A percentile compares a stretch with the other conserved stretches of the same genome.
Conservation (phyloP, 305 asterid genomes). For the Caryopteris hybrid region DNA sequence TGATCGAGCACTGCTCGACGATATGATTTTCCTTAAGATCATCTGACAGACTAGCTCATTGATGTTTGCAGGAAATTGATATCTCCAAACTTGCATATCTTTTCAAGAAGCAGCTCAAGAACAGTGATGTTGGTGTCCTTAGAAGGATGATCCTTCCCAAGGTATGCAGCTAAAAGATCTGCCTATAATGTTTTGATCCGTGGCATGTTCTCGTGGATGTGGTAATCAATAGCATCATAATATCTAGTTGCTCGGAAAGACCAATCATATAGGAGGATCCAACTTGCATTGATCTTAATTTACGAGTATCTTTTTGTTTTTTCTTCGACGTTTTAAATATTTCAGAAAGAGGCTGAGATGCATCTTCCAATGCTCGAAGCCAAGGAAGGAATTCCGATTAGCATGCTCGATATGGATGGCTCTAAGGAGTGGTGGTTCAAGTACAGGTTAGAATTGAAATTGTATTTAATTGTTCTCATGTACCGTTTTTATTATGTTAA, state of each 20-base stretch:
- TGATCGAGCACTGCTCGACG: too few relatives aligned
- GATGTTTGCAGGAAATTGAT: constrained; percentile 35
- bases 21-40: too few relatives aligned
- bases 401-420: constrained; percentile 61
- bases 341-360: constrained; percentile 51
- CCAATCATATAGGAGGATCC: too few relatives aligned
- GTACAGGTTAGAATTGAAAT: constrained; percentile 45
- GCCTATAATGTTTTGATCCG: too few relatives aligned
- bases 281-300: neutral
- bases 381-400: constrained; percentile 43
- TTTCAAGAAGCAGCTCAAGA: constrained; percentile 56
- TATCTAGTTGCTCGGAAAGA: too few relatives aligned
- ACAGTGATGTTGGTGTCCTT: constrained; percentile 45
- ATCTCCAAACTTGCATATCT: constrained; percentile 33
- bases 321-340: too few relatives aligned
- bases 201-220: too few relatives aligned
- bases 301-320: too few relatives aligned
- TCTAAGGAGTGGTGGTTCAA: constrained; percentile 52
- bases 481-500: too few relatives aligned
- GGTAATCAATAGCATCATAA: too few relatives aligned
- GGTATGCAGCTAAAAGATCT: constrained; percentile 36
- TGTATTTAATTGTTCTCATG: too few relatives aligned
- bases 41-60: neutral
- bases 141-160: constrained; percentile 55
- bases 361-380: constrained; percentile 45